These are phyloP conservation scores for Leishmania tarentolae DNA, from an alignment of 208 protist species.

Conservation along the genomic window DNA sequence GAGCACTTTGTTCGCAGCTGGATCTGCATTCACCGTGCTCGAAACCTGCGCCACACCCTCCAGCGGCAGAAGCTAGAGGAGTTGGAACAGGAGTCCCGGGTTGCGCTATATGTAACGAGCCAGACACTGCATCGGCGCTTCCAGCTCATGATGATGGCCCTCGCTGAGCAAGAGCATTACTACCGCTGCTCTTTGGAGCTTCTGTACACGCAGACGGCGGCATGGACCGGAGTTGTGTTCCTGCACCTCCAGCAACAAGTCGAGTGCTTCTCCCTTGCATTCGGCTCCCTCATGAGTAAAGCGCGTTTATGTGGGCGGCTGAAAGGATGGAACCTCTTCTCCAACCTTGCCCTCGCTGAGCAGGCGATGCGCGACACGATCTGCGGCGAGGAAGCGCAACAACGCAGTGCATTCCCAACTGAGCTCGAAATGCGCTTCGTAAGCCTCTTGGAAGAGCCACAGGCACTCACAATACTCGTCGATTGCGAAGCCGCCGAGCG, in stretches of 20 bases:
- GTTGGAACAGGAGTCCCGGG: constrained; percentile 34
- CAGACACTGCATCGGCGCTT: constrained; percentile 18
- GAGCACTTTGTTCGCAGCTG: constrained; percentile 42
- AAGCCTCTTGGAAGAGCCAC: constrained; percentile 9
- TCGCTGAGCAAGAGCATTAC: constrained; percentile 34
- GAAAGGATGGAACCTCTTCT: constrained; percentile 44
- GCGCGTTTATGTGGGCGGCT: constrained; percentile 46
- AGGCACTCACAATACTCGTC: constrained; percentile 14
- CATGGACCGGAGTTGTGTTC: constrained; percentile 35
- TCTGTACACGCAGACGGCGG: constrained; percentile 35
- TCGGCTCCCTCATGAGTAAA: constrained; percentile 51
- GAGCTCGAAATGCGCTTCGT: constrained; percentile 5
- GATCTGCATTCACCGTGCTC: constrained; percentile 33
- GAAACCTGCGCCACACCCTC: constrained; percentile 20
- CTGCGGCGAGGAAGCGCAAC: constrained; percentile 15
- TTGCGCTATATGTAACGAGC: constrained; percentile 33
- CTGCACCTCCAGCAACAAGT: constrained; percentile 42
- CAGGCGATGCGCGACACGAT: constrained; percentile 21
- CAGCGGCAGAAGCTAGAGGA: constrained; percentile 15
- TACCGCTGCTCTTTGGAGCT: constrained; percentile 46
- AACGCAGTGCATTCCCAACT: constrained; percentile 10
- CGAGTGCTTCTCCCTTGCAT: constrained; percentile 55
- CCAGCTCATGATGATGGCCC: constrained; percentile 18
- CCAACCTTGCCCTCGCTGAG: constrained; percentile 36
- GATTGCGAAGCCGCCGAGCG: constrained; percentile 13